A percentile compares a stretch with the other conserved stretches of the same genome.
Conservation (phyloP, 768 basidiomycete genomes). For the Fomitopsis serialis region DNA sequence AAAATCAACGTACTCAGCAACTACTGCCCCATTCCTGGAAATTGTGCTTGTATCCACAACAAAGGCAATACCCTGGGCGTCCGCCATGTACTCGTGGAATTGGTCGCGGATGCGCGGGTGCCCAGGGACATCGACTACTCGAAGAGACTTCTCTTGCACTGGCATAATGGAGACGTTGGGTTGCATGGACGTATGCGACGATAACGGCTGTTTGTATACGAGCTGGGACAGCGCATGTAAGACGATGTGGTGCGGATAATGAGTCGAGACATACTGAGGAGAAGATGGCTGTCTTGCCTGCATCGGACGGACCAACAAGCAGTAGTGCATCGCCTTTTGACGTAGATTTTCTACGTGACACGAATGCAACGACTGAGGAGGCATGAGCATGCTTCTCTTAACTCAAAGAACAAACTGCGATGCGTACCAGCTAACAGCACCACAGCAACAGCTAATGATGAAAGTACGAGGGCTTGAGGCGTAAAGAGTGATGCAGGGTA, state of each 20-base stretch:
- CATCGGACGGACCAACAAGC: conserved; percentile 70
- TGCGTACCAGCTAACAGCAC: conserved; percentile 38
- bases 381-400: conserved; percentile 13
- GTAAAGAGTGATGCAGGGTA: conserved; percentile 32
- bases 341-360: conserved; percentile 37
- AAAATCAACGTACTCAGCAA: conserved; percentile 66
- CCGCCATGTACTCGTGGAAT: conserved; percentile 57
- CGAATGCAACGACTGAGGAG: conserved; percentile 37
- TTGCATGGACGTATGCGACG: conserved; percentile 77
- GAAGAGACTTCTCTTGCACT: conserved; percentile 38
- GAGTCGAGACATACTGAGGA: conserved; percentile 47
- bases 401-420: neutral
- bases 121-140: conserved; percentile 75
- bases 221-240: conserved; percentile 38
- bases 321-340: conserved; percentile 58
- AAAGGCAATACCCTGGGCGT: conserved; percentile 66
- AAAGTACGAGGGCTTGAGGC: conserved; percentile 32
- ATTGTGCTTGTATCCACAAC: conserved; percentile 77
- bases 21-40: conserved; percentile 65
- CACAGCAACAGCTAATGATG: conserved; percentile 40
- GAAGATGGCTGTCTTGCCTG: conserved; percentile 77
- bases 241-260: conserved; percentile 10
- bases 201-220: conserved; percentile 54
- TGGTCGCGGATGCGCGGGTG: conserved; percentile 77
- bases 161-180: conserved; percentile 53